phyloP scores from a whole-genome alignment of 176 grass and related monocot species.

The Hsuehochloa calcarea region DNA sequence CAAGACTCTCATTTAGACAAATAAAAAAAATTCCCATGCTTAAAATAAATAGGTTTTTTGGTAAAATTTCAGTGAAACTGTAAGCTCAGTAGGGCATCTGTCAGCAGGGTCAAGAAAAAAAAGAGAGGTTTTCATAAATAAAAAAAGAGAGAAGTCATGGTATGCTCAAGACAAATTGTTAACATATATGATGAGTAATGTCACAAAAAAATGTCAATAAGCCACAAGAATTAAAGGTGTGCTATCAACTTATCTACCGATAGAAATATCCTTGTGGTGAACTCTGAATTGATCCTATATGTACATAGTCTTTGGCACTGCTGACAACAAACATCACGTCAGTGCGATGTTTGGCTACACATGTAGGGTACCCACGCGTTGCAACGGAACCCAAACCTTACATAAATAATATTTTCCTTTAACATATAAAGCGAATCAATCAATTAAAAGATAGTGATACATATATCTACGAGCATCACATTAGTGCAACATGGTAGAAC shows the following conservation, averaged over 20 bases:
- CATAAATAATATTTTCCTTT: no score
- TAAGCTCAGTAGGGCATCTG: not conserved
- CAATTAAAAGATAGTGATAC: no score
- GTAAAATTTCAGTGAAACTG: not conserved
- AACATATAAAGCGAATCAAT: no score
- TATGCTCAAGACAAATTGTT: not conserved
- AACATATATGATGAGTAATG: not conserved
- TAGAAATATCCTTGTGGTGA: not conserved
- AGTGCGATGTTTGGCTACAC: not conserved
- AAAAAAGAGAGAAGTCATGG: not conserved
- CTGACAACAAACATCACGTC: not conserved
- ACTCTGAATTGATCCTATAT: not conserved
- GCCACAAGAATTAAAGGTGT: not conserved
- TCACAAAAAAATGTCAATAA: not conserved
- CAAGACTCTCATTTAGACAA: not conserved
- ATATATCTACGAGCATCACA: no score
- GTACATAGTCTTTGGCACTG: not conserved
- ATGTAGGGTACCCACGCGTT: no score
- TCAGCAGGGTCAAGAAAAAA: not conserved
- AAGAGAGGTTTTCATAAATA: not conserved
- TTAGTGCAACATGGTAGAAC: no score
- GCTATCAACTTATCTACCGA: not conserved
- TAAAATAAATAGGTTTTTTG: not conserved
- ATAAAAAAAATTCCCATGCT: not conserved
- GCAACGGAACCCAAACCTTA: no score